These are phyloP conservation scores for Epichloe brachyelytri DNA, from an alignment of 2,329 filamentous ascomycete species.

Conservation along the genomic window DNA sequence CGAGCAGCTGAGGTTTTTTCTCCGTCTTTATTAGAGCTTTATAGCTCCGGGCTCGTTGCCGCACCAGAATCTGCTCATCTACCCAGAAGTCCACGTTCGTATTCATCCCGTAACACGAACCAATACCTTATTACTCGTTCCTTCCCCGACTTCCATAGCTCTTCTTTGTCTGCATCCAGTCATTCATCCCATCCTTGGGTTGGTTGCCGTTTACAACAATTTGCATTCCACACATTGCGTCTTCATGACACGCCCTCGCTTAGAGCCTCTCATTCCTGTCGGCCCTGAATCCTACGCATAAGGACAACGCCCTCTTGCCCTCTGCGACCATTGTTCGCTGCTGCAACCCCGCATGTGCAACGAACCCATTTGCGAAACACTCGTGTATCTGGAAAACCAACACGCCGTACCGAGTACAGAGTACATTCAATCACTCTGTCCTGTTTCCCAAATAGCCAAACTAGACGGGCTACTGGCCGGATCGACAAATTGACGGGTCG, in stretches of 20 bases:
- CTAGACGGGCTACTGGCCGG: background rate
- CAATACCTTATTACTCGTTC: background rate
- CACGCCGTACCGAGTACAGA: background rate
- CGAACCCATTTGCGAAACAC: background rate
- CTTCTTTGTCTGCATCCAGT: background rate
- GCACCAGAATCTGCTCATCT: background rate
- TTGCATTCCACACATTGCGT: conserved; percentile 2
- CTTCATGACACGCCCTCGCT: background rate
- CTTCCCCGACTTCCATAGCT: background rate
- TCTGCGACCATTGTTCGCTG: background rate
- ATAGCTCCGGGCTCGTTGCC: background rate
- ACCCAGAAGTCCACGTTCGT: background rate
- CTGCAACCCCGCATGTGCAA: background rate
- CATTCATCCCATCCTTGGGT: background rate
- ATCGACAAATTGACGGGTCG: background rate
- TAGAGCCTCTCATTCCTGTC: background rate
- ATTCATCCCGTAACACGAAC: background rate
- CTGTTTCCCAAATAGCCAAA: no score
- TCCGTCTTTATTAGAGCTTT: background rate
- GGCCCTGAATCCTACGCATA: background rate
- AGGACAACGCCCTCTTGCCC: background rate
- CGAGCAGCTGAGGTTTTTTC: background rate
- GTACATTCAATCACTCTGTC: no score
- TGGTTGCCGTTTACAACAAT: no score
- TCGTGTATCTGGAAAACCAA: background rate